Base-by-base conservation (phyloP, 371 early-diverging fungal genomes). In the Funneliformis caledonium region DNA sequence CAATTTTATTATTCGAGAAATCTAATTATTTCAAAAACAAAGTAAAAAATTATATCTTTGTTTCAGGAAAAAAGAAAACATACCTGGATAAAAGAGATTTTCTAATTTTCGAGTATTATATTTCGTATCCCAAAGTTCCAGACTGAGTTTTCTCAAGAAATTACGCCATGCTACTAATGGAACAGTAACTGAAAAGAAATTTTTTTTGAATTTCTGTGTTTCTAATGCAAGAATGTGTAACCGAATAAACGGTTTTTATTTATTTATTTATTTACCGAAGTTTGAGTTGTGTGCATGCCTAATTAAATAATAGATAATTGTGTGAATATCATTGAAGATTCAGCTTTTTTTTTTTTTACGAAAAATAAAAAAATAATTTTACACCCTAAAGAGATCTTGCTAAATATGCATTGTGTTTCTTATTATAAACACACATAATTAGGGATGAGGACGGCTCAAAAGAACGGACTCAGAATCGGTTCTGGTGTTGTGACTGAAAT, bases 71-170 rank as follows among this genome's bases (percentile, higher is more conserved):
- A 3, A 10, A 12, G 14, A 12, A 5, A 33, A 14, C 2, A 1
- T 72, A 72, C 72, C 72, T 31, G 72, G 72, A 72, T 72, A 50
- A 50, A 72, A 72, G 11, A 72, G 52, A 16, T 72, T 52, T 1
- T 72, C 50, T 4, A 52, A 16, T 52, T 16, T 50, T 22, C 52
- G 72, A 26, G 31, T 8, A 31, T 22, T 31, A 6, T 43, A 2
- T 52, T 1, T 72, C 50, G 14, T 52, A 72, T 11, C 33, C 12
- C 19, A 72, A 48, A 26, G 48, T 12, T 11, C 72, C 72, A 70
- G n/a, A 5, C 26, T 33, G 43, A 8, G 2, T 5, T 33, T 47
- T 10, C 6, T 14, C 31, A 22, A 12, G 31, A 26, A 12, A 48
- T 72, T 72, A 31, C 33, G 26, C 72, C 72, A 72, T 22, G 72